Base-by-base conservation (phyloP, 2,329 filamentous ascomycete genomes). In the Lomentospora prolificans region DNA sequence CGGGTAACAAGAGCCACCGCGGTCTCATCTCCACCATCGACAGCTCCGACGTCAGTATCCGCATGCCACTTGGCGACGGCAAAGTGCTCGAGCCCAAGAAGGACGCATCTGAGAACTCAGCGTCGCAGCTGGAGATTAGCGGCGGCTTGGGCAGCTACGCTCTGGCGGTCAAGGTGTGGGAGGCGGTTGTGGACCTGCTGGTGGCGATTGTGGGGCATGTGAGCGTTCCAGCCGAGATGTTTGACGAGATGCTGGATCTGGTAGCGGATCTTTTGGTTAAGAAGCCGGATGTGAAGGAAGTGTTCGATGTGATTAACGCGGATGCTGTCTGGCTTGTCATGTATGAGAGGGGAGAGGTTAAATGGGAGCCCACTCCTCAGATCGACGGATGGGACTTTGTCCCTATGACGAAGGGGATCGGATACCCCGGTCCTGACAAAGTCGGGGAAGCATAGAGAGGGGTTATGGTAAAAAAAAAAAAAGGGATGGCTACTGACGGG, bases 241-340 rank as follows among this genome's bases (percentile, higher is more conserved):
- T 90, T 66, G 88, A 91, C 60, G 79, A 89, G 55, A 78, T 88
- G 10, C 65, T 92, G 46, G 77, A 79, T 5, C 68, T 91, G 54
- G 67, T 94, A 25, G 74, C 67, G 2, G 76, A 77, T 30, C 66
- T 73, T 36, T 60, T 84, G 48, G 68, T 73, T 52, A 68, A 65
- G 31, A 71, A 75, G 27, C 55, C 63, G 1, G 72, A 79, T 51
- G 76, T 85, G 9, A 77, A 74, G 51, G 69, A 71, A 31, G 82
- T 80, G 9, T 68, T 94, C 50, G 82, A 87, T 60, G 69, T 66
- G 3, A 71, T 86, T 55, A 90, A 92, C 66, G 73, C 77, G 1
- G 89, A 94, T 72, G 85, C 86, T 1, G 85, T 94, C 3, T 95
- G 89, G 89, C 69, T 92, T 60, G 73, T 74, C 41, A 68, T 80